These are phyloP conservation scores for Lodderomyces pseudojiufengensis DNA, from an alignment of 1,139 yeast genomes.

Conservation along the genomic window DNA sequence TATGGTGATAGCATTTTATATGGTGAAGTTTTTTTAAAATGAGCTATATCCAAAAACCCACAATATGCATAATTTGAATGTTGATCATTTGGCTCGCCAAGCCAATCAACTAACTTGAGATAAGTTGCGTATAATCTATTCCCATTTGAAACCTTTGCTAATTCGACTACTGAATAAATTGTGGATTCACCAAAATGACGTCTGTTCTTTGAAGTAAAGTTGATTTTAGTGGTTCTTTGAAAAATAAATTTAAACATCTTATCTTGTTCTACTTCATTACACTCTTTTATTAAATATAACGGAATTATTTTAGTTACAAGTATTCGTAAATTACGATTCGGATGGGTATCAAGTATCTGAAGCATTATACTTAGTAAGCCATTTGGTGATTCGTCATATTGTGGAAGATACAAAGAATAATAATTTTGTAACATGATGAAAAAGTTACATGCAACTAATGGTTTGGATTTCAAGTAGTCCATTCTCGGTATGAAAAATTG, in stretches of 20 bases:
- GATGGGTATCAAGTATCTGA: slow-evolving; percentile 19
- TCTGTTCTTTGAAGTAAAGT: slow-evolving; percentile 24
- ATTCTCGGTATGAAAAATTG: slow-evolving; percentile 13
- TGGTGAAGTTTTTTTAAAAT: slow-evolving; percentile 47
- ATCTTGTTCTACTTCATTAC: slow-evolving; percentile 26
- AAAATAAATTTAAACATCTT: slow-evolving; percentile 35
- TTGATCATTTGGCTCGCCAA: slow-evolving; percentile 60
- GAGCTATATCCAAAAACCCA: slow-evolving; percentile 49
- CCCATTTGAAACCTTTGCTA: slow-evolving; percentile 57
- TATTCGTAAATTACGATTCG: slow-evolving; percentile 51
- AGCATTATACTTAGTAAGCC: slow-evolving; percentile 18
- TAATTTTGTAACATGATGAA: slow-evolving; percentile 45
- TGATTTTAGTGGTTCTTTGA: slow-evolving; percentile 32
- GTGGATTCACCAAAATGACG: slow-evolving; percentile 59
- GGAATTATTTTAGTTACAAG: slow-evolving; percentile 48
- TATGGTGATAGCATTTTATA: slow-evolving; percentile 76
- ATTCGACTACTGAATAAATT: slow-evolving; percentile 55
- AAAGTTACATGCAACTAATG: slow-evolving; percentile 38
- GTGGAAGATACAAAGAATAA: slow-evolving; percentile 37
- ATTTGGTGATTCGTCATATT: slow-evolving; percentile 16
- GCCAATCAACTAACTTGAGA: slow-evolving; percentile 53
- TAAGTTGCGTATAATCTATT: slow-evolving; percentile 61
- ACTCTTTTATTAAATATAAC: slow-evolving; percentile 33
- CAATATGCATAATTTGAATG: slow-evolving; percentile 62
- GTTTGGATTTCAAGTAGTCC: slow-evolving; percentile 13